Evolutionary conservation across 164 flowering plant genomes (phyloP), one percentile per base, ranked within the genome.

Genomic region (Brasenia schreberi): DNA sequence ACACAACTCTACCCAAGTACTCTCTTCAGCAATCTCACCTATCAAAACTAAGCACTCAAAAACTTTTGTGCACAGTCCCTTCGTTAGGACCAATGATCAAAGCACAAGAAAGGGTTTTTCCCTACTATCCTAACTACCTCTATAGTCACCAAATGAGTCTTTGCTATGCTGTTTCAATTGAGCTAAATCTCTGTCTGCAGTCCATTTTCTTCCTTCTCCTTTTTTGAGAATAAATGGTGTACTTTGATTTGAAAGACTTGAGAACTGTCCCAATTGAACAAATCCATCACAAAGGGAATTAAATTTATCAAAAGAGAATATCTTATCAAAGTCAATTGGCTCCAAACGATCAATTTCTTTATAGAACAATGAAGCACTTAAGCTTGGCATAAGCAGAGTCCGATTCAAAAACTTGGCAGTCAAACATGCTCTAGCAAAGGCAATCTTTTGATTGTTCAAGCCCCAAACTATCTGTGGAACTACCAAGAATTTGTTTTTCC

Each of bases 381-480:
- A 75, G 71, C 87, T 92, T 42, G 99, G 99, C 94, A 92, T 86
- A 69, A 94, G 64, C 59, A 91, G 85, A 12, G 97, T 86, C 62
- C 97, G 69, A 67, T 89, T 92, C 52, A 89, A 78, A 86, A 82
- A 73, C 75, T 86, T 81, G 0, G 98, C 97, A 18, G 96, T 88
- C 14, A 93, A 72, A 68, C 88, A 90, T 49, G 99, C 97, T 73
- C 97, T 84, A 1, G 98, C 95, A 69, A 92, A 83, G 17, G 99
- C 97, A 19, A 95, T 95, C 69, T 90, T 95, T 77, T 92, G 97
- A 77, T 95, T 92, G 83, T 92, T 95, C 63, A 92, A 69, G 23
- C 99, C 99, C 99, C 98, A 95, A 2, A 85, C 89, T 65, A 95
- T 89, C 73, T 92, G 97, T 69, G 99, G 97, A 77, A 90, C 89